A percentile compares a stretch with the other conserved stretches of the same genome.
Conservation (phyloP, 2,329 filamentous ascomycete genomes). For the Alternaria postmessia region DNA sequence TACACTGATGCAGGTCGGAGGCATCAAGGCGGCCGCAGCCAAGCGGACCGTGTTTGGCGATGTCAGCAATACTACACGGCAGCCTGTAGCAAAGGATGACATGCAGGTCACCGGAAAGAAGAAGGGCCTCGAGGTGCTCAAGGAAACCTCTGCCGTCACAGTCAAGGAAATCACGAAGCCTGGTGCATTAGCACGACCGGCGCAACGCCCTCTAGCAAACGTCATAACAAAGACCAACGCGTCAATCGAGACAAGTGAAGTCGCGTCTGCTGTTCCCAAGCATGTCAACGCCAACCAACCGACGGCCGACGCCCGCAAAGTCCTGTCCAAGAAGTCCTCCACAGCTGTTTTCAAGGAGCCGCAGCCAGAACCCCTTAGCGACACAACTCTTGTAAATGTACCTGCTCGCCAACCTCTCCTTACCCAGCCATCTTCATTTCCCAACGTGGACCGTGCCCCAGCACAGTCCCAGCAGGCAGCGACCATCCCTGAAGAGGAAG, state of each 20-base stretch:
- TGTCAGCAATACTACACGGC: constrained; percentile 72
- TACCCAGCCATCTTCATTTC: constrained; percentile 35
- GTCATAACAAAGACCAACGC: constrained; percentile 31
- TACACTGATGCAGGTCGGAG: constrained; percentile 61
- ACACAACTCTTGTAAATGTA: constrained; percentile 25
- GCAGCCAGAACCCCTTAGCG: constrained; percentile 27
- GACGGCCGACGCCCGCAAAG: constrained; percentile 56
- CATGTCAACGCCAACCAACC: constrained; percentile 40
- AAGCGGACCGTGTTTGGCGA: constrained; percentile 85
- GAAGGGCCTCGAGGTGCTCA: constrained; percentile 48
- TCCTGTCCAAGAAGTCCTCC: constrained; percentile 58
- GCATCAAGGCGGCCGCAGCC: constrained; percentile 68
- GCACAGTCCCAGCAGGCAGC: constrained; percentile 25
- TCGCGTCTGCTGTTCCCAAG: constrained; percentile 34
- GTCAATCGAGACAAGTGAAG: constrained; percentile 21
- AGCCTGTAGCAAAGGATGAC: constrained; percentile 63
- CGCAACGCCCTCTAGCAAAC: constrained; percentile 64
- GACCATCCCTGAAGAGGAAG: constrained; percentile 26
- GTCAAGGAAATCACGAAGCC: constrained; percentile 55
- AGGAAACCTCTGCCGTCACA: constrained; percentile 39
- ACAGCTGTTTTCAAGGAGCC: constrained; percentile 64
- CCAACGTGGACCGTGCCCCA: constrained; percentile 31
- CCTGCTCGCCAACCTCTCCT: constrained; percentile 33
- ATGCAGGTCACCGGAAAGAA: constrained; percentile 56
- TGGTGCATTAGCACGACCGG: constrained; percentile 62